Conservation (phyloP, 2,329 filamentous ascomycete genomes). For the Alternaria triticimaculans region DNA sequence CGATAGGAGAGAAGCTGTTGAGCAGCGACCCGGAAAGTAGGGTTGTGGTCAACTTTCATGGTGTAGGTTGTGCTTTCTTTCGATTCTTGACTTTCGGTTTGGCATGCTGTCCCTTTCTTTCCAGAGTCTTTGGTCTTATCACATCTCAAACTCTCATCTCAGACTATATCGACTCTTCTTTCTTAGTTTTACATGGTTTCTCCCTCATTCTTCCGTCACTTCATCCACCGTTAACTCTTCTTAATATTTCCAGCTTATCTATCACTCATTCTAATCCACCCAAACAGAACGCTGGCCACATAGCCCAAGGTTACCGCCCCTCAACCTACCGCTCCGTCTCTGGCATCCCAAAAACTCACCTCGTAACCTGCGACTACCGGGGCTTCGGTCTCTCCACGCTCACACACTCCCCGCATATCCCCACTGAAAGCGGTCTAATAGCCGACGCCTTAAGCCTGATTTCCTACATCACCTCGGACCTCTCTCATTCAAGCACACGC, state of each 20-base stretch:
- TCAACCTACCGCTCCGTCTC: slow-evolving; percentile 79
- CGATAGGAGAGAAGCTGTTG: slow-evolving; percentile 59
- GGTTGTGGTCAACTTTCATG: slow-evolving; percentile 68
- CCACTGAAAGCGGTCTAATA: slow-evolving; percentile 81
- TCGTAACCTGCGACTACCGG: slow-evolving; percentile 89
- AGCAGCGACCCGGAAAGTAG: slow-evolving; percentile 57
- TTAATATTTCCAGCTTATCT: slow-evolving; percentile 20
- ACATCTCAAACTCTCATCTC: neutral
- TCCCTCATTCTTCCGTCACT: neutral
- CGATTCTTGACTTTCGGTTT: neutral
- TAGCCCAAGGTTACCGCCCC: slow-evolving; percentile 79
- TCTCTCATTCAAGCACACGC: slow-evolving; percentile 69
- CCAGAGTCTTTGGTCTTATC: neutral
- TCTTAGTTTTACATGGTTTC: neutral
- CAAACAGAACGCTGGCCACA: slow-evolving; percentile 79
- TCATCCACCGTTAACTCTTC: neutral
- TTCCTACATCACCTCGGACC: slow-evolving; percentile 71
- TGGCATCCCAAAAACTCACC: slow-evolving; percentile 72
- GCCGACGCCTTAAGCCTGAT: slow-evolving; percentile 77
- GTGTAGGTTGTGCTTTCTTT: slow-evolving; percentile 55
- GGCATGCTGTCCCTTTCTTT: neutral
- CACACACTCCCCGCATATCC: slow-evolving; percentile 53
- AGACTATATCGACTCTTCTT: neutral
- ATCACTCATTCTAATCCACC: neutral
- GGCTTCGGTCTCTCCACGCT: slow-evolving; percentile 85